phyloP scores from a whole-genome alignment of 345 rosid genomes.

The Noccaea caerulescens region DNA sequence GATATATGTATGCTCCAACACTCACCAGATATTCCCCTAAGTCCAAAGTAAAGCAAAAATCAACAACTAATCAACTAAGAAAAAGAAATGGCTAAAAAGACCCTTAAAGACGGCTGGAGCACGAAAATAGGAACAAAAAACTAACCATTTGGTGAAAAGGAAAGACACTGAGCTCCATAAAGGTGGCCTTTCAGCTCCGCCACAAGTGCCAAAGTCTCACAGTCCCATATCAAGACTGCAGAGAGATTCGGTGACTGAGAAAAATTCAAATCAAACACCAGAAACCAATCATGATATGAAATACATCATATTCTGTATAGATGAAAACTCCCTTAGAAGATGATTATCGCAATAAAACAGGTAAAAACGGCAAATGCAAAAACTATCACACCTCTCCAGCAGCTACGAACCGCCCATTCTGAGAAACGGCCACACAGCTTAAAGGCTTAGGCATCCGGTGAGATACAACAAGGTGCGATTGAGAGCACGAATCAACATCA shows the following conservation, averaged over 20 bases:
- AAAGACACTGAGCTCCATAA: constrained; percentile 73
- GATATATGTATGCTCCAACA: constrained; percentile 81
- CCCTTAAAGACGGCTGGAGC: not conserved
- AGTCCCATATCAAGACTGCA: constrained; percentile 81
- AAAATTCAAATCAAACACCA: constrained; percentile 40
- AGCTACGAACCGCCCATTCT: constrained; percentile 68
- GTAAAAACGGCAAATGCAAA: constrained; percentile 1
- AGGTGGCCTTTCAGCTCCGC: constrained; percentile 82
- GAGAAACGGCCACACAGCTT: constrained; percentile 65
- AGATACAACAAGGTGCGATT: constrained; percentile 68
- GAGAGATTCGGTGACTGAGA: constrained; percentile 76
- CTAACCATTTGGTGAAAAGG: constrained; percentile 85
- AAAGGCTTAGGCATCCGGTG: constrained; percentile 68
- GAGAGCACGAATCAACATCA: constrained; percentile 55
- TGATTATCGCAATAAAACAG: not conserved
- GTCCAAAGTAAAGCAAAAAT: not conserved
- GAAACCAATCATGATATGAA: constrained; percentile 10
- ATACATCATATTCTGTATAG: not conserved
- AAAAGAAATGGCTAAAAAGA: not conserved
- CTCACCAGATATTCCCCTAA: constrained; percentile 73
- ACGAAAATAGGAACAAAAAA: not conserved
- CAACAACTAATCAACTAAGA: not conserved
- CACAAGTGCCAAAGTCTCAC: constrained; percentile 47
- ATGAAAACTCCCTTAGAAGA: not conserved
- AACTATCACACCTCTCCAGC: constrained; percentile 65